phyloP scores from a whole-genome alignment of 192 early-diverging fungal species.

The Haplosporangium gracile region DNA sequence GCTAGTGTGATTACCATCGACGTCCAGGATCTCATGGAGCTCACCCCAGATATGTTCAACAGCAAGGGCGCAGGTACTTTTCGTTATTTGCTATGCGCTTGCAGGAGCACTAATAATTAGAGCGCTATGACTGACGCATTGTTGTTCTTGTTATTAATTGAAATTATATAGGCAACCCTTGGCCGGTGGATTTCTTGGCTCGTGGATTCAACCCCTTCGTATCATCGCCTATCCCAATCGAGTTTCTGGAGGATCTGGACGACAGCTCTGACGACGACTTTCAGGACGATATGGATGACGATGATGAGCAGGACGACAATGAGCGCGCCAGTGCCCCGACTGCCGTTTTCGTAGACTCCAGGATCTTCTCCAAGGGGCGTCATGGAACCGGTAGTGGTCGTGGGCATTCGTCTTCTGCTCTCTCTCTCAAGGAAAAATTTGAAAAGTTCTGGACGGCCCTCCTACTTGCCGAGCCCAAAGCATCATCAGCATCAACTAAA shows the following conservation, averaged over 20 bases:
- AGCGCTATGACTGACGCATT: neutral
- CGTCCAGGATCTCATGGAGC: slow-evolving; percentile 66
- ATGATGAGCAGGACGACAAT: slow-evolving; percentile 62
- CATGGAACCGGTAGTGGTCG: neutral
- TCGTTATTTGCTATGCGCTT: neutral
- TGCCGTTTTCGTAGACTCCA: slow-evolving; percentile 35
- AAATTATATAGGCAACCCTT: slow-evolving; percentile 36
- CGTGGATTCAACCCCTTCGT: slow-evolving; percentile 53
- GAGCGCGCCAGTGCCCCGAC: slow-evolving; percentile 40
- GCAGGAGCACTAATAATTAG: no score
- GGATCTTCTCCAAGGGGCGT: slow-evolving; percentile 15
- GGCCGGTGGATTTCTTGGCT: slow-evolving; percentile 42
- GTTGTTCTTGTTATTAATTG: neutral
- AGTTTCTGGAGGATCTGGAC: slow-evolving; percentile 16
- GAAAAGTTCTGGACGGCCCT: slow-evolving; percentile 59
- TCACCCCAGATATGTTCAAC: slow-evolving; percentile 62
- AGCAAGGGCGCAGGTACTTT: slow-evolving; percentile 29
- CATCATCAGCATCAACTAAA: neutral
- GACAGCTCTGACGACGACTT: slow-evolving; percentile 33
- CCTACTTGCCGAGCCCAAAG: slow-evolving; percentile 27
- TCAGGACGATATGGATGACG: slow-evolving; percentile 56
- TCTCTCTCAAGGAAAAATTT: slow-evolving; percentile 43
- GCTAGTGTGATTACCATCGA: slow-evolving; percentile 76
- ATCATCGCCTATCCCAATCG: slow-evolving; percentile 30
- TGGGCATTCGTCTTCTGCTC: slow-evolving; percentile 18